Base-by-base conservation (phyloP, 2,329 filamentous ascomycete genomes). In the Paecilomyces formosus region DNA sequence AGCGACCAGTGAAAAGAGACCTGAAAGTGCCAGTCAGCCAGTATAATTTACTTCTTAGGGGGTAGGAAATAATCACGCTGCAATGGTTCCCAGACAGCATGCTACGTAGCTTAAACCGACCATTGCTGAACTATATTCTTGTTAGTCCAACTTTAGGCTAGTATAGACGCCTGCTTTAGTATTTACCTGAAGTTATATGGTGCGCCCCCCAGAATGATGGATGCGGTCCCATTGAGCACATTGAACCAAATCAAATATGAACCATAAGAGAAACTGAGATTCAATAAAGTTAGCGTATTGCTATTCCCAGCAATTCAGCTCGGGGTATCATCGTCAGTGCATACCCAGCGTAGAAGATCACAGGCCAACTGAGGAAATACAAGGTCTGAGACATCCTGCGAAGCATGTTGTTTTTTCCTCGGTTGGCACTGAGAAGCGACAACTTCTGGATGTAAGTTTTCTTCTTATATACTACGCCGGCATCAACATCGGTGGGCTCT, bases 211-310 rank as follows among this genome's bases (percentile, higher is more conserved):
- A 76, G 62, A 55, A 76, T 71, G 5, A 75, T 66, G 0, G 73
- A 74, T 1, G 73, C 63, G 0, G 74, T 76, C 13, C 64, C 74
- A 31, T 76, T 76, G 21, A 76, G 57, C 28, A 76, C 72, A 57
- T 75, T 76, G 63, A 76, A 76, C 61, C 72, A 69, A 0, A 75
- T 67, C 15, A 76, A 65, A 33, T 75, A 74, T 3, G 72, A 72
- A 1, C 74, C 74, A 49, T 76, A 76, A 0, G 72, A 73, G 49
- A 75, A 74, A 9, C 72, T 72, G 53, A 0, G 15, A 8, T n/a
- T 18, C 8, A 26, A 3, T 6, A 4, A n/a, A 1, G 18, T 45
- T 45, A 45, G 39, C 5, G n/a, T 21, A 15, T 8, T 18, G 5
- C n/a, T n/a, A 6, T 15, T 28, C 3, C 21, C 8, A 3, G 18